phyloP scores from a whole-genome alignment of 306 rosid species.

The Datisca glomerata region DNA sequence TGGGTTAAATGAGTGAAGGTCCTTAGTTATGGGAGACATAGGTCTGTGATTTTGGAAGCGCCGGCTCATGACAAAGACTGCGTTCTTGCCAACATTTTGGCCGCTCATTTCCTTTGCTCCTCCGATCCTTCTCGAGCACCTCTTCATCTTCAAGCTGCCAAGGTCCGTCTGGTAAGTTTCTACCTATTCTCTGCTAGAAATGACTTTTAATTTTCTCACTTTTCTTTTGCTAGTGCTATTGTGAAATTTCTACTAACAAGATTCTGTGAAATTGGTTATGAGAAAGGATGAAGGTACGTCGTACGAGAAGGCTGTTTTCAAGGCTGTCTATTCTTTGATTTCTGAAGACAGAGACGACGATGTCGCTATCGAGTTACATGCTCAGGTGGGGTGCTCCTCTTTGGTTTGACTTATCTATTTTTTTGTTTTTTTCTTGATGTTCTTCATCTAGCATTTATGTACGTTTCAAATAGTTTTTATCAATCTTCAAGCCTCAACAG shows the following conservation, averaged over 20 bases:
- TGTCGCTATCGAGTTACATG: conserved; percentile 51
- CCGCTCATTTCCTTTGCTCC: conserved; percentile 38
- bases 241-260: neutral
- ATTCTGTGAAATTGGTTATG: no score
- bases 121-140: conserved; percentile 41
- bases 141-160: conserved; percentile 40
- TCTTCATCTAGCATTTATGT: no score
- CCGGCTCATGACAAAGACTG: conserved; percentile 46
- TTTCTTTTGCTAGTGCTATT: neutral
- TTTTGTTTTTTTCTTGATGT: no score
- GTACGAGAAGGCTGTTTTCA: conserved; percentile 70
- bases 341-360: conserved; percentile 58
- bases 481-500: no score
- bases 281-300: conserved; percentile 81
- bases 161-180: conserved; percentile 41
- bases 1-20: conserved; percentile 27
- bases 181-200: neutral
- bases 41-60: conserved; percentile 71
- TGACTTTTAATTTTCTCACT: neutral
- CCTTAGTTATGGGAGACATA: conserved; percentile 55
- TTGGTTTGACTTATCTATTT: neutral
- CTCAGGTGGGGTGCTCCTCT: conserved; percentile 28
- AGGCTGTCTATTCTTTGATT: conserved; percentile 42
- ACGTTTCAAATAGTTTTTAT: no score
- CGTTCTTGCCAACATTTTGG: conserved; percentile 73